Evolutionary conservation across 192 early-diverging fungal genomes (phyloP).

Genomic region (Glomus cerebriforme): DNA sequence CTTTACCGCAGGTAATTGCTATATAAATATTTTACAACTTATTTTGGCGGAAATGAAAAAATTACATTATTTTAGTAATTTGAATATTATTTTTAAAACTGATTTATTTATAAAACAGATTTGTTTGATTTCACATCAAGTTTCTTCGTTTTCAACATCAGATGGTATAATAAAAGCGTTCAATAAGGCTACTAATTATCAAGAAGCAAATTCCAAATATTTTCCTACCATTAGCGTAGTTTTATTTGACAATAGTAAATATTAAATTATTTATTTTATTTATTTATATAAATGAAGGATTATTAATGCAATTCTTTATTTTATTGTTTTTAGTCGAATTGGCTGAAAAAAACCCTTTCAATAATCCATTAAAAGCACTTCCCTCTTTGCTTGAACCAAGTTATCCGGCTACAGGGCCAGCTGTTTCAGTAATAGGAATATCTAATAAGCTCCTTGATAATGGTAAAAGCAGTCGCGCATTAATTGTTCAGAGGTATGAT

Average conservation of each 20-base stretch:
- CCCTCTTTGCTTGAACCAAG: not conserved
- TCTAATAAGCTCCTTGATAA: constrained; percentile 29
- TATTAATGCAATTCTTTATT: too few relatives aligned
- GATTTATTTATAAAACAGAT: too few relatives aligned
- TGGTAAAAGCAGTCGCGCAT: constrained; percentile 28
- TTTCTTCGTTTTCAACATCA: constrained; percentile 29
- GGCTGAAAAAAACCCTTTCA: constrained; percentile 21
- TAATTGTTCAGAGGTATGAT: constrained; percentile 10
- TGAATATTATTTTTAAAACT: too few relatives aligned
- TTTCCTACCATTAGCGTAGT: constrained; percentile 18
- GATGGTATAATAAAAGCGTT: constrained; percentile 31
- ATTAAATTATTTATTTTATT: too few relatives aligned
- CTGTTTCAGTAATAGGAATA: constrained; percentile 32
- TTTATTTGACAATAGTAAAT: constrained; percentile 6
- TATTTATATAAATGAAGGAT: too few relatives aligned
- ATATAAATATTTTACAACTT: too few relatives aligned
- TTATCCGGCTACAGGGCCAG: too few relatives aligned
- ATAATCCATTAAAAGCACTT: not conserved
- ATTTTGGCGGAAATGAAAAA: too few relatives aligned
- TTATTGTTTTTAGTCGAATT: constrained; percentile 16
- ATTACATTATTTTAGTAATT: too few relatives aligned
- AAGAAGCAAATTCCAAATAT: constrained; percentile 8
- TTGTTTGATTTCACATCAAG: constrained; percentile 28
- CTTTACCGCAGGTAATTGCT: constrained; percentile 5
- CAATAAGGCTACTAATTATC: constrained; percentile 18